Percentiles rank a stretch among this genome's conserved stretches.
phyloP scores from a whole-genome alignment of 2,329 filamentous ascomycete species.

The Botrytis fragariae region DNA sequence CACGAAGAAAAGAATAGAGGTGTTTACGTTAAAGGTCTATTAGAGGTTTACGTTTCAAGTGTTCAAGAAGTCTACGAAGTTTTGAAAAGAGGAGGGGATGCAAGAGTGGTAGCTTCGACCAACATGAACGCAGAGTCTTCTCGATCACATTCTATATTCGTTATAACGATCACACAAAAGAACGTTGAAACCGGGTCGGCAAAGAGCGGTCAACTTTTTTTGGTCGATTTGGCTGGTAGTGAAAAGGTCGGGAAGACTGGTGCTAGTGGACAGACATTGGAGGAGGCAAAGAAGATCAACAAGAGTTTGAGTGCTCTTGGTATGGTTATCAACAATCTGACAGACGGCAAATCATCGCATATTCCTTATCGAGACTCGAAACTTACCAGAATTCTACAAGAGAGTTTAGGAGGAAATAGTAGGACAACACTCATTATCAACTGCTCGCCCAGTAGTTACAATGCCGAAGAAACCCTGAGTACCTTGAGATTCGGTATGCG shows the following conservation, averaged over 20 bases:
- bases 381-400: constrained; percentile 93
- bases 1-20: constrained; percentile 96
- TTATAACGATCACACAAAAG: constrained; percentile 95
- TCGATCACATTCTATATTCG: constrained; percentile 96
- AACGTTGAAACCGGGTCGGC: constrained; percentile 94
- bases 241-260: constrained; percentile 99
- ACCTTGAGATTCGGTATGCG: constrained; percentile 93
- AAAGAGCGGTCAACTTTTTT: constrained; percentile 93
- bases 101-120: constrained; percentile 88
- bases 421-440: constrained; percentile 98
- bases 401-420: constrained; percentile 95
- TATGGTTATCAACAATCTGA: constrained; percentile 98
- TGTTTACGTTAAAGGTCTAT: constrained; percentile 91
- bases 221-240: constrained; percentile 96
- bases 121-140: constrained; percentile 99
- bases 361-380: constrained; percentile 98
- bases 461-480: constrained; percentile 89
- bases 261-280: constrained; percentile 92
- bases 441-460: constrained; percentile 98
- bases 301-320: constrained; percentile 97
- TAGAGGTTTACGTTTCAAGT: constrained; percentile 94
- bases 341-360: constrained; percentile 94
- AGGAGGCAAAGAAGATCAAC: constrained; percentile 99
- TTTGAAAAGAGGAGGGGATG: constrained; percentile 86
- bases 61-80: constrained; percentile 96